These are phyloP conservation scores for Globisporangium acanthophoron DNA, from an alignment of 352 stramenopile species.

Conservation along the genomic window DNA sequence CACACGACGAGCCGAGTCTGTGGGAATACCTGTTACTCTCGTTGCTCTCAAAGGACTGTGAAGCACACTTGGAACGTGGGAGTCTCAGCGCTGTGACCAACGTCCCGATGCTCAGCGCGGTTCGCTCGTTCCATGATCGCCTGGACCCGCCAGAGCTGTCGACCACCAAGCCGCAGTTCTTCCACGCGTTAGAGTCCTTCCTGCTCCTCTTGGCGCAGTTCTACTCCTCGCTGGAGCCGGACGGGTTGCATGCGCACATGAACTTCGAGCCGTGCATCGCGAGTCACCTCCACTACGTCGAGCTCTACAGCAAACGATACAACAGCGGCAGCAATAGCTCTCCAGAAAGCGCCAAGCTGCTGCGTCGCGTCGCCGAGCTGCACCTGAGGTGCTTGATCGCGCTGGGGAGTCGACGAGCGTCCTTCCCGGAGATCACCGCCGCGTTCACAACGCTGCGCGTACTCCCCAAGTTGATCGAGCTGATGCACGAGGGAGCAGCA, in stretches of 20 bases:
- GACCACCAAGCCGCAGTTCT: constrained; percentile 3
- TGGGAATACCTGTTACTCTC: constrained; percentile 34
- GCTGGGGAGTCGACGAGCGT: constrained; percentile 24
- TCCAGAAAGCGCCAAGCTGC: constrained; percentile 3
- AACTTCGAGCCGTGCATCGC: constrained; percentile 24
- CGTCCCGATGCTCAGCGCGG: not conserved
- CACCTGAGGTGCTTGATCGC: constrained; percentile 32
- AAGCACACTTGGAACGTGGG: not conserved
- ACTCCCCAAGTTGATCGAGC: constrained; percentile 16
- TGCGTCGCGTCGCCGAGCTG: constrained; percentile 21
- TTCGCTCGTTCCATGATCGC: not conserved
- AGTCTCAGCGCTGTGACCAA: not conserved
- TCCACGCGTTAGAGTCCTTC: constrained; percentile 20
- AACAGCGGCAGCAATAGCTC: constrained; percentile 12
- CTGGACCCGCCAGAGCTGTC: constrained; percentile 3
- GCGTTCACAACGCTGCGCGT: constrained; percentile 20
- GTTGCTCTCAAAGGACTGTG: constrained; percentile 14
- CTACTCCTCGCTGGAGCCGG: constrained; percentile 19
- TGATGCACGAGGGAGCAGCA: constrained; percentile 5
- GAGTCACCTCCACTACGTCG: constrained; percentile 24
- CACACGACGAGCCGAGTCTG: constrained; percentile 25
- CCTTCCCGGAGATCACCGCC: constrained; percentile 20
- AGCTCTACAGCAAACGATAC: constrained; percentile 20
- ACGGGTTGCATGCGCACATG: constrained; percentile 6
- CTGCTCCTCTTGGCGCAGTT: constrained; percentile 24